Evolutionary conservation across 495 filamentous ascomycete genomes (phyloP).

Genomic region (Podospora australis): DNA sequence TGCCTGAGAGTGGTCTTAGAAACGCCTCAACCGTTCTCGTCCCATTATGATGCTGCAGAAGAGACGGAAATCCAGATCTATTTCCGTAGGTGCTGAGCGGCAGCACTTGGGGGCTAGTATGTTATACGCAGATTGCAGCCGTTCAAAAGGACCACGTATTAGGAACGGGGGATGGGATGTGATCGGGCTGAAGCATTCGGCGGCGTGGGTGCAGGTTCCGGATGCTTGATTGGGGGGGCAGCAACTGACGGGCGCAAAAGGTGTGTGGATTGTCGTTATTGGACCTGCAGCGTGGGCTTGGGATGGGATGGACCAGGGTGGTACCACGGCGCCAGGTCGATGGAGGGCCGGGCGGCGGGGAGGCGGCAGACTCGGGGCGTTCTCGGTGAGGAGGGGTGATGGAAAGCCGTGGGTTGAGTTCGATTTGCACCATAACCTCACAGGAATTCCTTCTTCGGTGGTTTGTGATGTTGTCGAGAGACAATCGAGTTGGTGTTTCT

Average conservation of each 20-base stretch:
- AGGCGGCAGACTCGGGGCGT: background rate
- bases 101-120: too few relatives aligned
- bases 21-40: slow-evolving; percentile 12
- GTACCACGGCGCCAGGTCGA: slow-evolving; percentile 1
- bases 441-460: too few relatives aligned
- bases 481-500: too few relatives aligned
- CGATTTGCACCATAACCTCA: too few relatives aligned
- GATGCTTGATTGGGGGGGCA: slow-evolving; percentile 27
- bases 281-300: slow-evolving; percentile 14
- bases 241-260: slow-evolving; percentile 18
- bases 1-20: slow-evolving; percentile 6
- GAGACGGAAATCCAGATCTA: too few relatives aligned
- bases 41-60: too few relatives aligned
- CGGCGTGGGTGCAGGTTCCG: slow-evolving; percentile 13
- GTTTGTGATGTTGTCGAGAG: too few relatives aligned
- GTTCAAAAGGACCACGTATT: slow-evolving; percentile 13
- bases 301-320: slow-evolving; percentile 1
- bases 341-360: background rate
- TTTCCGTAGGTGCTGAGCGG: too few relatives aligned
- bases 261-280: slow-evolving; percentile 27
- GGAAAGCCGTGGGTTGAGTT: too few relatives aligned
- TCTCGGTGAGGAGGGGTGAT: background rate
- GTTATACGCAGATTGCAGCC: background rate
- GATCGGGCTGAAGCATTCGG: slow-evolving; percentile 17
- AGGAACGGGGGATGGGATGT: background rate